Evolutionary conservation across 2,329 filamentous ascomycete genomes (phyloP).

Genomic region (Xylaria arbuscula): DNA sequence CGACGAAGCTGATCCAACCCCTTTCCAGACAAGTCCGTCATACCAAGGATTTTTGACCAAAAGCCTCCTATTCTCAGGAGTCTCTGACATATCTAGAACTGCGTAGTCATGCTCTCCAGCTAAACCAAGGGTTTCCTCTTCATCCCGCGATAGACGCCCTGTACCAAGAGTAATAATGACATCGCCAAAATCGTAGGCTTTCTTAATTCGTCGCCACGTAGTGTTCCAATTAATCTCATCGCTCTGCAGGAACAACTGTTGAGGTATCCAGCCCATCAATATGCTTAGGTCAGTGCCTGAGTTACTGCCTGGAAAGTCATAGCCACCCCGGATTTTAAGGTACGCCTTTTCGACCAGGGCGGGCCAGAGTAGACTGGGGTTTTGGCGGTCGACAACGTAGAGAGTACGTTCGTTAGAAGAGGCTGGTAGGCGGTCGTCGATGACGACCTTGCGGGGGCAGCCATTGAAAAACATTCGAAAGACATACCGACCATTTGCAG

Average conservation of each 20-base stretch:
- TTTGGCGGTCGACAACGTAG: slow-evolving; percentile 87
- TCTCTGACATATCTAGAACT: slow-evolving; percentile 79
- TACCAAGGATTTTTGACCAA: slow-evolving; percentile 98
- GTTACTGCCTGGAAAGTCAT: slow-evolving; percentile 97
- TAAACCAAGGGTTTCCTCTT: slow-evolving; percentile 83
- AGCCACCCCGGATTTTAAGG: slow-evolving; percentile 92
- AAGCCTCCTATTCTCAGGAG: slow-evolving; percentile 71
- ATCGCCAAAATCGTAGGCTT: slow-evolving; percentile 79
- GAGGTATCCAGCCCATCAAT: slow-evolving; percentile 94
- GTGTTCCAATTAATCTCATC: slow-evolving; percentile 81
- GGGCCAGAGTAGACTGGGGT: slow-evolving; percentile 87
- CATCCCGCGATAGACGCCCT: slow-evolving; percentile 78
- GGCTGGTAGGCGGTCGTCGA: slow-evolving; percentile 87
- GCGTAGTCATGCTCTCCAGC: slow-evolving; percentile 95
- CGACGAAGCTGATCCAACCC: slow-evolving; percentile 54
- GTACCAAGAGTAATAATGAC: slow-evolving; percentile 92
- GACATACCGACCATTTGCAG: slow-evolving; percentile 87
- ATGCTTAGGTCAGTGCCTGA: slow-evolving; percentile 95
- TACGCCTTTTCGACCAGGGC: slow-evolving; percentile 96
- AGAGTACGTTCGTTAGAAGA: slow-evolving; percentile 80
- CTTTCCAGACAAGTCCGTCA: slow-evolving; percentile 80
- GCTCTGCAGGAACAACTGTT: slow-evolving; percentile 91
- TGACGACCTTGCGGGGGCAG: slow-evolving; percentile 84
- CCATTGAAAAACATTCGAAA: slow-evolving; percentile 97
- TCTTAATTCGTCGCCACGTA: slow-evolving; percentile 81